These are phyloP conservation scores for Eucalyptus melliodora DNA, from an alignment of 345 rosid species.

Conservation along the genomic window DNA sequence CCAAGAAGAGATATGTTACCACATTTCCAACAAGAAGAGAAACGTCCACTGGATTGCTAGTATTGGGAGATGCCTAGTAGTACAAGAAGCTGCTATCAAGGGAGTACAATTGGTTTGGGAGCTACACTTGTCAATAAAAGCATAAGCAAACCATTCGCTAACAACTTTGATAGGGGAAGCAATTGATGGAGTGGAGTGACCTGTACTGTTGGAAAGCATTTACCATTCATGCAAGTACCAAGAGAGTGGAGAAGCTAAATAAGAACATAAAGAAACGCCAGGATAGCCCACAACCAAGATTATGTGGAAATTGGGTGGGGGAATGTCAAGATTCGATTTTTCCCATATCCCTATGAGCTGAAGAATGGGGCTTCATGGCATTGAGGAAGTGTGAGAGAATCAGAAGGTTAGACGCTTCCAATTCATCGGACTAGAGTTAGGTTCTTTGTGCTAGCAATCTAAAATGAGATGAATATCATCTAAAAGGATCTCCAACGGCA, in stretches of 20 bases:
- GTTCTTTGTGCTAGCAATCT: background rate
- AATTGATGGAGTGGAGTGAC: background rate
- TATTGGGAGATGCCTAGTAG: background rate
- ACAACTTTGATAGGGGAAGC: background rate
- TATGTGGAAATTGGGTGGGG: background rate
- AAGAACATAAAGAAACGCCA: background rate
- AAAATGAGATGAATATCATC: background rate
- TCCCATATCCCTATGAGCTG: background rate
- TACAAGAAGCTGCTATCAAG: background rate
- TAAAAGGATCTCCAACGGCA: background rate
- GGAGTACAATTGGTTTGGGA: background rate
- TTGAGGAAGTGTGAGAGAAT: background rate
- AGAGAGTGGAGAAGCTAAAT: background rate
- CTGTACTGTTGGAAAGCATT: background rate
- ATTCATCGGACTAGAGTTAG: background rate
- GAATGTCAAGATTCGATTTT: background rate
- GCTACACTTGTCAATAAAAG: background rate
- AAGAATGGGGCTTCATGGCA: background rate
- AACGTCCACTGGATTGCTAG: background rate
- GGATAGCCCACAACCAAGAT: background rate
- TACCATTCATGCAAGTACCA: background rate
- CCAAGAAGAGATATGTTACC: background rate
- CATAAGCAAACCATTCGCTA: rapidly evolving
- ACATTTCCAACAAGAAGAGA: background rate
- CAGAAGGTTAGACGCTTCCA: background rate